Conservation (phyloP, 1,284 basidiomycete genomes). For the Agaricales sp. region DNA sequence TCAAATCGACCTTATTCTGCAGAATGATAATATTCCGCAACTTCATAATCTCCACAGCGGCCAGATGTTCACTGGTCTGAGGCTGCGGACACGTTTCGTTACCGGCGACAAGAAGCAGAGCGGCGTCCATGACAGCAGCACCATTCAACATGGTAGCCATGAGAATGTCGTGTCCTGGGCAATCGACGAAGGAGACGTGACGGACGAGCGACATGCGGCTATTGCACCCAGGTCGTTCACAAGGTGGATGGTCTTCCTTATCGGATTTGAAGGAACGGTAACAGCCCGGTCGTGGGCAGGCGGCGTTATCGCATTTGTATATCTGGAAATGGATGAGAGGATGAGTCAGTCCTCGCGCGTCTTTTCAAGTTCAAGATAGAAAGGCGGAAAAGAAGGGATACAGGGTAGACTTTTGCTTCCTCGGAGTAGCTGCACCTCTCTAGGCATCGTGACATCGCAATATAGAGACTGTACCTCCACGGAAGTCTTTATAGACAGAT, state of each 20-base stretch:
- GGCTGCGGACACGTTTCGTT: conserved; percentile 99
- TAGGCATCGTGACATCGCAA: too few relatives aligned
- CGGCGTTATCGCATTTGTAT: conserved; percentile 93
- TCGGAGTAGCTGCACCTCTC: neutral
- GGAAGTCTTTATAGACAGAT: neutral
- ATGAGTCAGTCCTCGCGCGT: too few relatives aligned
- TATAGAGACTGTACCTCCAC: too few relatives aligned
- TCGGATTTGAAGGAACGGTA: conserved; percentile 90
- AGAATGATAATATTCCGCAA: conserved; percentile 96
- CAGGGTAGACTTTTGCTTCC: conserved; percentile 14
- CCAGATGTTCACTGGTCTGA: conserved; percentile 96
- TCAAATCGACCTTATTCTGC: conserved; percentile 96
- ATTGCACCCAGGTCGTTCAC: conserved; percentile 89
- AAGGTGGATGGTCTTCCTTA: conserved; percentile 90
- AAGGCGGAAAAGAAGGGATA: conserved; percentile 3
- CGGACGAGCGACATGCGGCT: conserved; percentile 85
- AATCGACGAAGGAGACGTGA: conserved; percentile 96
- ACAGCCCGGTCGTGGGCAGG: conserved; percentile 88
- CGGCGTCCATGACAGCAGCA: conserved; percentile 99
- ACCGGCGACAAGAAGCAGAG: conserved; percentile 88
- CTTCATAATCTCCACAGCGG: conserved; percentile 99
- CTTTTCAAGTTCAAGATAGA: neutral
- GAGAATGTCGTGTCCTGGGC: conserved; percentile 91
- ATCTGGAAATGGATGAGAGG: too few relatives aligned
- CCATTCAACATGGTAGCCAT: conserved; percentile 99